Evolutionary conservation across 176 grass and related monocot genomes (phyloP).

Genomic region (Ensete glaucum): DNA sequence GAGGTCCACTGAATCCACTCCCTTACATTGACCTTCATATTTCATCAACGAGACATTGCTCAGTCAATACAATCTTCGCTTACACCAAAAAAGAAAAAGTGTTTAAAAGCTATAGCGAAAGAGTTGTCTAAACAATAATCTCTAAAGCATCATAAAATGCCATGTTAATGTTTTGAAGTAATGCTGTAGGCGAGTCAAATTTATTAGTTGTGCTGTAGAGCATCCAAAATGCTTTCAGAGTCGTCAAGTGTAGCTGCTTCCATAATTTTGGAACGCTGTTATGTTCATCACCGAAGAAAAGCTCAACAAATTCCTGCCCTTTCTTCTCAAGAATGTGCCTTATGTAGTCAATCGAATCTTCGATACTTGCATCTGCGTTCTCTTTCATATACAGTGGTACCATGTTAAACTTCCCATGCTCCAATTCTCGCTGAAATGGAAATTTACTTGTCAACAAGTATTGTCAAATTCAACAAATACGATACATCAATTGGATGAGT

Average conservation of each 20-base stretch:
- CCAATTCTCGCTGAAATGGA: background rate
- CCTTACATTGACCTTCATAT: too few relatives aligned
- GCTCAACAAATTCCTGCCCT: background rate
- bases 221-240: slow-evolving; percentile 2
- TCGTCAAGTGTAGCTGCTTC: background rate
- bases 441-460: background rate
- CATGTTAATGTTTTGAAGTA: background rate
- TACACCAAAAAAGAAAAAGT: too few relatives aligned
- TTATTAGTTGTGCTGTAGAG: background rate
- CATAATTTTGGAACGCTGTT: background rate
- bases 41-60: too few relatives aligned
- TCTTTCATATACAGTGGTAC: background rate
- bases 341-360: background rate
- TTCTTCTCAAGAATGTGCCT: background rate
- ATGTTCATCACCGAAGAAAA: background rate
- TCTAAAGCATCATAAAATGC: background rate
- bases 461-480: background rate
- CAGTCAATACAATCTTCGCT: too few relatives aligned
- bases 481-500: too few relatives aligned
- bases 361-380: background rate
- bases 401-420: background rate
- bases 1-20: too few relatives aligned
- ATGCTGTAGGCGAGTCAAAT: background rate
- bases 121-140: background rate
- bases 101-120: background rate